Evolutionary conservation across 2,329 filamentous ascomycete species (phyloP), one percentile per base, ranked within the genome.

Genomic region (Botrytis pseudocinerea): DNA sequence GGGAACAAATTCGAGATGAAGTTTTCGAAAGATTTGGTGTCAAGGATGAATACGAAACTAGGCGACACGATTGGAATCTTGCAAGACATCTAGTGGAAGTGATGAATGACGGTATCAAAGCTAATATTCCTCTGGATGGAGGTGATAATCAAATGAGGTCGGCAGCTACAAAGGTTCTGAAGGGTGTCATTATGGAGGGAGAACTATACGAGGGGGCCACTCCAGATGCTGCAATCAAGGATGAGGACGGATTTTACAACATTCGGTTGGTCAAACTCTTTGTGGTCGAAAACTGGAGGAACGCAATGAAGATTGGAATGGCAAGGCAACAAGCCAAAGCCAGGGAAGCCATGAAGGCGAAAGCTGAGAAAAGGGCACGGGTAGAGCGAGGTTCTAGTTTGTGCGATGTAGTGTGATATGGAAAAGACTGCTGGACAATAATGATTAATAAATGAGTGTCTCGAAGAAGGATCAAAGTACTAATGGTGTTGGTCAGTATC

Each of bases 11-110:
- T 2, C 85, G 86, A 0, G 77, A 85, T 0, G 85, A 88, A 68
- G 90, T 88, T 0, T 85, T 93, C 42, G 78, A 77, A 0, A 78
- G 75, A 2, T 93, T 92, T 75, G 80, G 80, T 38, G 81, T 85
- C 6, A 79, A 81, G 20, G 69, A 77, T 0, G 84, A 85, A 51
- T 92, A 88, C 76, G 77, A 83, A 0, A 70, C 75, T 0, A 84
- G 83, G 8, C 80, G 87, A 9, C 75, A 69, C 0, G 82, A 81
- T 0, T 89, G 85, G 80, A 79, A 82, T 16, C 73, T 80, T 1
- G 80, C 85, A 70, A 80, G 81, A 38, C 82, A 86, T 65, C 78
- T 78, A 2, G 80, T 85, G 12, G 80, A 81, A 57, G 80, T 91
- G 20, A 85, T 83, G 82, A 83, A 81, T 18, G 78, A 80, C 1